These are phyloP conservation scores for Corrigiola litoralis DNA, from an alignment of 179 eudicot genomes.

Conservation along the genomic window DNA sequence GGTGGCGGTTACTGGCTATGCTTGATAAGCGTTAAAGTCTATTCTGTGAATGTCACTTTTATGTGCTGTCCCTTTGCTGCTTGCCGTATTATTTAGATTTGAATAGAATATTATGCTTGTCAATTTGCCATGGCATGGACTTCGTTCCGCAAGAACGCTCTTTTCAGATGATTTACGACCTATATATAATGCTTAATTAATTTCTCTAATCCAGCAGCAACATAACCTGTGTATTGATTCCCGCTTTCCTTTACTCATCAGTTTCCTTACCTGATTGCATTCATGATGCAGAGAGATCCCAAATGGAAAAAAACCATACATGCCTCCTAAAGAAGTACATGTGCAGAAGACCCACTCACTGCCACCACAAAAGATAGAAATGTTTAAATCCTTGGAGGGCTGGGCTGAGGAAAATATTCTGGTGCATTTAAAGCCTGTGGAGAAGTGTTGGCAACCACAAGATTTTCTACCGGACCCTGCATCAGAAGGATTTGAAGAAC, in stretches of 20 bases:
- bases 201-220: too few species aligned
- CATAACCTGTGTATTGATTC: too few species aligned
- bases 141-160: too few species aligned
- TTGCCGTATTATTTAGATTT: neutral
- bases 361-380: slow-evolving; percentile 59
- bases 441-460: slow-evolving; percentile 69
- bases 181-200: too few species aligned
- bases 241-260: neutral
- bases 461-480: slow-evolving; percentile 69
- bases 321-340: slow-evolving; percentile 59
- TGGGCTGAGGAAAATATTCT: slow-evolving; percentile 65
- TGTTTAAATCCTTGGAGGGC: slow-evolving; percentile 53
- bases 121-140: too few species aligned
- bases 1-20: too few species aligned
- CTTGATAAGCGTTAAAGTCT: too few species aligned
- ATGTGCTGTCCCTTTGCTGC: neutral
- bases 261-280: neutral
- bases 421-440: slow-evolving; percentile 60
- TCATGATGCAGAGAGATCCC: slow-evolving; percentile 36
- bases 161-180: too few species aligned
- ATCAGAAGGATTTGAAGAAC: slow-evolving; percentile 60
- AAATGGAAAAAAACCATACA: slow-evolving; percentile 44
- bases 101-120: neutral
- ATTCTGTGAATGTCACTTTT: too few species aligned
- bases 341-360: slow-evolving; percentile 60